Percentiles rank a stretch among this genome's conserved stretches.
Evolutionary conservation across 495 filamentous ascomycete genomes (phyloP).

Genomic region (Bryoglossum gracile): DNA sequence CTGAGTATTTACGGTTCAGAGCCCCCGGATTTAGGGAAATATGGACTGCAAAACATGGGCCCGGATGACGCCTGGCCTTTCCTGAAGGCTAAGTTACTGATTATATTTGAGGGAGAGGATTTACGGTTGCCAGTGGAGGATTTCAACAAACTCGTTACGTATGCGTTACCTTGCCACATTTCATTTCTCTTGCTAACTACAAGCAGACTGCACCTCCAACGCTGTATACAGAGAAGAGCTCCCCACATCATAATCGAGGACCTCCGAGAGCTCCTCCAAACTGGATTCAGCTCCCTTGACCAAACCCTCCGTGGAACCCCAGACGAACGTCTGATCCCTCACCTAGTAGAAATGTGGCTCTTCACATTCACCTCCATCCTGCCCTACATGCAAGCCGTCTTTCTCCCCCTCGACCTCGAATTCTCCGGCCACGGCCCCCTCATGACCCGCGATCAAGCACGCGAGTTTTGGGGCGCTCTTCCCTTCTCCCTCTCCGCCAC

Average conservation of each 20-base stretch:
- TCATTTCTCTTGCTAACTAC: constrained; percentile 2
- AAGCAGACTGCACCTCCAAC: constrained; percentile 60
- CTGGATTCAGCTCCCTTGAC: constrained; percentile 81
- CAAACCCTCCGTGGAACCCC: constrained; percentile 66
- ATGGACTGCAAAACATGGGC: constrained; percentile 74
- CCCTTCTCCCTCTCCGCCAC: constrained; percentile 19
- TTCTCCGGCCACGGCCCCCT: constrained; percentile 78
- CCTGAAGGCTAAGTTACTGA: constrained; percentile 80
- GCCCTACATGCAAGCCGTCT: constrained; percentile 93
- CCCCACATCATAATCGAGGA: constrained; percentile 71
- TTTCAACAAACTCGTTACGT: constrained; percentile 75
- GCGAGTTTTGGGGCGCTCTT: constrained; percentile 77
- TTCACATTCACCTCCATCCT: constrained; percentile 82
- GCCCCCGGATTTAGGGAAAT: constrained; percentile 41
- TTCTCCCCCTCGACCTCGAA: constrained; percentile 89
- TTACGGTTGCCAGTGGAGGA: constrained; percentile 87
- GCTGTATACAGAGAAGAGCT: constrained; percentile 60
- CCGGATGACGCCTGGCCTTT: constrained; percentile 94
- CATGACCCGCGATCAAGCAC: constrained; percentile 66
- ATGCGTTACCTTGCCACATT: constrained; percentile 20
- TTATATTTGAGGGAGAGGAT: constrained; percentile 90
- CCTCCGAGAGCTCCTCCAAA: constrained; percentile 66
- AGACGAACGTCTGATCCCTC: constrained; percentile 76
- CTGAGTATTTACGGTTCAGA: constrained; percentile 38
- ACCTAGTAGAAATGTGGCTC: constrained; percentile 89